Evolutionary conservation across 768 basidiomycete genomes (phyloP).

Genomic region (Agaricus subrufescens): DNA sequence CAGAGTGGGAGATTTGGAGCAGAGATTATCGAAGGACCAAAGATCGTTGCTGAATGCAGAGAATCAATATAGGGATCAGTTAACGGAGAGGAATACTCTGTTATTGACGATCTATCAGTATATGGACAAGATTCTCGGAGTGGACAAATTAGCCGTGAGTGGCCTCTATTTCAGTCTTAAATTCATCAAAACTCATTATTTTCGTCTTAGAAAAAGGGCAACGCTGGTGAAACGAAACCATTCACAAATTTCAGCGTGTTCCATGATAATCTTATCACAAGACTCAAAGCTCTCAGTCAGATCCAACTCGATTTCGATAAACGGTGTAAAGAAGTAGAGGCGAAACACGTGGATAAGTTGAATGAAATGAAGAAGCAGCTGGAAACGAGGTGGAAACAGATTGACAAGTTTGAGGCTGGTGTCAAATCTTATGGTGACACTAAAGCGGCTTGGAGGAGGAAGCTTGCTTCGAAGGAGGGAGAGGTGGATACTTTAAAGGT

Average conservation of each 20-base stretch:
- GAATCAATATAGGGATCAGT: slow-evolving; percentile 82
- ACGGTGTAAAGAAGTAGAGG: slow-evolving; percentile 75
- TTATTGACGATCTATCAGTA: slow-evolving; percentile 92
- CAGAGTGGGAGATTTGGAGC: slow-evolving; percentile 72
- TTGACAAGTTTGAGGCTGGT: slow-evolving; percentile 88
- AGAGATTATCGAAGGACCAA: slow-evolving; percentile 78
- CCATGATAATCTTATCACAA: slow-evolving; percentile 88
- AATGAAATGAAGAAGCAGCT: slow-evolving; percentile 80
- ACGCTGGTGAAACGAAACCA: slow-evolving; percentile 81
- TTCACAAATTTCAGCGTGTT: slow-evolving; percentile 93
- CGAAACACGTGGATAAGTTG: slow-evolving; percentile 66
- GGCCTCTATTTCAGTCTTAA: background rate
- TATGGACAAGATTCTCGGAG: slow-evolving; percentile 89
- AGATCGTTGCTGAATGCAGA: slow-evolving; percentile 66
- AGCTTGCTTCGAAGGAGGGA: slow-evolving; percentile 79
- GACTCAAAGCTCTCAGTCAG: slow-evolving; percentile 79
- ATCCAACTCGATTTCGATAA: slow-evolving; percentile 87
- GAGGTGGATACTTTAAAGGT: slow-evolving; percentile 89
- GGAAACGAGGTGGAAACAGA: slow-evolving; percentile 83
- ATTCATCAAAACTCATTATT: slow-evolving; percentile 1
- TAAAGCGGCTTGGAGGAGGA: slow-evolving; percentile 81
- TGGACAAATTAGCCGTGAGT: slow-evolving; percentile 80
- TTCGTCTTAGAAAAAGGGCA: slow-evolving; percentile 57
- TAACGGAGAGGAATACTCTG: slow-evolving; percentile 90
- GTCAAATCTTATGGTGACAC: slow-evolving; percentile 78